Conservation (phyloP, 2,329 filamentous ascomycete species). For the Trichoderma sp. region DNA sequence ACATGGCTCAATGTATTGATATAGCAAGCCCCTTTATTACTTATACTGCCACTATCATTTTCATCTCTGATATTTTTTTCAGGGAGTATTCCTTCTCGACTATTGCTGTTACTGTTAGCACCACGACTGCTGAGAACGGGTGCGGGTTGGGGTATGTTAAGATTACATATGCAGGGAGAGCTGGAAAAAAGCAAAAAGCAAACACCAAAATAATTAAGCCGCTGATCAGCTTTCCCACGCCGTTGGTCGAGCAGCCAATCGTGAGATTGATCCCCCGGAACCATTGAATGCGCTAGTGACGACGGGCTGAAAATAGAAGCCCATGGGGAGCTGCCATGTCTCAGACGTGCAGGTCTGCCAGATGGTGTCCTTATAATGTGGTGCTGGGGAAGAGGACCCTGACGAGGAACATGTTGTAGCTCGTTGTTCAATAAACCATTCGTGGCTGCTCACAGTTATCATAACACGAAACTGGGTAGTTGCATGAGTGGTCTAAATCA, state of each 20-base stretch:
- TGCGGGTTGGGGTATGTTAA: neutral
- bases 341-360: neutral
- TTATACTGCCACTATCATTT: neutral
- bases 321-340: neutral
- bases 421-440: neutral
- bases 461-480: neutral
- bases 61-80: neutral
- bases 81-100: neutral
- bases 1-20: neutral
- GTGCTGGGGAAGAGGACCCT: neutral
- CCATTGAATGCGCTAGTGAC: slow-evolving; percentile 7
- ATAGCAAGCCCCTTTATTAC: neutral
- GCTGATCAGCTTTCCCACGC: neutral
- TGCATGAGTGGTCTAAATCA: neutral
- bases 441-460: neutral
- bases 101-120: neutral
- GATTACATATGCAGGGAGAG: neutral
- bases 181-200: neutral
- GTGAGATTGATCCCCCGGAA: neutral
- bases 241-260: neutral
- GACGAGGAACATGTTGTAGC: neutral
- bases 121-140: neutral
- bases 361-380: neutral
- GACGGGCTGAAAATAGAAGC: neutral
- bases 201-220: neutral